Conservation (phyloP, 148 eudicot genomes). For the Limonium bicolor region DNA sequence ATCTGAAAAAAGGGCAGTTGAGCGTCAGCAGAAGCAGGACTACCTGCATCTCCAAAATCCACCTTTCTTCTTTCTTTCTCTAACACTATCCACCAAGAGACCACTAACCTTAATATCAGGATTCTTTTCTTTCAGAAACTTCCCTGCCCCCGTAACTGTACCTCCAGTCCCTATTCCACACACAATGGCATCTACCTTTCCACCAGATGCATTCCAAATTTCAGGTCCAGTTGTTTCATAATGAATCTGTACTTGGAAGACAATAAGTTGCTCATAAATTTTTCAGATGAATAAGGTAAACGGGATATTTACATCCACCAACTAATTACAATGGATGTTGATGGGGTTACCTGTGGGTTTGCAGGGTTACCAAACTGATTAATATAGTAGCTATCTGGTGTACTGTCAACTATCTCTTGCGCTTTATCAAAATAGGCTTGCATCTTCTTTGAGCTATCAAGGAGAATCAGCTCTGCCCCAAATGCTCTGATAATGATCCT, state of each 20-base stretch:
- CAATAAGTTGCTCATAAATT: no score
- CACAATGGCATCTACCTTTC: conserved; percentile 61
- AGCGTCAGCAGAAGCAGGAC: conserved; percentile 1
- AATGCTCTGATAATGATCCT: conserved; percentile 52
- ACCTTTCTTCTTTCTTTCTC: neutral
- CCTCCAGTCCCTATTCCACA: conserved; percentile 79
- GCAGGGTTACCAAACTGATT: conserved; percentile 69
- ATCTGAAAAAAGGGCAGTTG: no score
- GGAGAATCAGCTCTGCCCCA: conserved; percentile 58
- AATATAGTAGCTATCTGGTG: conserved; percentile 43
- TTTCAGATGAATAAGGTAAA: no score
- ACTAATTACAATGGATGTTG: no score
- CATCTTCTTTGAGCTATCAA: conserved; percentile 35
- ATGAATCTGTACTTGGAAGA: conserved; percentile 37
- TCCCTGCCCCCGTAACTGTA: conserved; percentile 66
- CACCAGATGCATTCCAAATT: conserved; percentile 60
- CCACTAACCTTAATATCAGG: conserved; percentile 50
- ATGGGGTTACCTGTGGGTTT: conserved; percentile 62
- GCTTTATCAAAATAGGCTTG: conserved; percentile 29
- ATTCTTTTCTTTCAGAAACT: conserved; percentile 65
- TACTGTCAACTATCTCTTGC: conserved; percentile 38
- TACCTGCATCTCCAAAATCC: no score
- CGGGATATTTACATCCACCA: no score
- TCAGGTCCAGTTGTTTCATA: conserved; percentile 89
- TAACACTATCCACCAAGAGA: neutral